Percentiles rank a stretch among this genome's conserved stretches.
These are phyloP conservation scores for Fusarium tanahbumbuense DNA, from an alignment of 2,329 filamentous ascomycete species.

Conservation along the genomic window DNA sequence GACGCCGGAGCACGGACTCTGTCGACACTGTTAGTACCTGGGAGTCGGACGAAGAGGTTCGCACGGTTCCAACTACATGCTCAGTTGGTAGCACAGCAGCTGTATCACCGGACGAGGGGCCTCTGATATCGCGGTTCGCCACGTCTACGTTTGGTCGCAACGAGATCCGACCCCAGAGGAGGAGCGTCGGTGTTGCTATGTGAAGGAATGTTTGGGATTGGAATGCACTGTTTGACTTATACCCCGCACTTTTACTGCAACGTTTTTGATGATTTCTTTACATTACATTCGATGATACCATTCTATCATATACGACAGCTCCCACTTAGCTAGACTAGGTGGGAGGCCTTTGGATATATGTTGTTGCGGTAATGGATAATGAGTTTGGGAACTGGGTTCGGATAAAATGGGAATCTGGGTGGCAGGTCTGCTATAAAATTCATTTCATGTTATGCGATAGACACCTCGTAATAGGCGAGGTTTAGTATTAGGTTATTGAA, in stretches of 20 bases:
- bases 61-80: constrained; percentile 61
- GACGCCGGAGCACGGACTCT: constrained; percentile 58
- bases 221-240: constrained; percentile 25
- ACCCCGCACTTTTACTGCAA: constrained; percentile 32
- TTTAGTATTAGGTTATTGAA: background rate
- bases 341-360: constrained; percentile 12
- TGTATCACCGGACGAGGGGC: constrained; percentile 52
- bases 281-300: constrained; percentile 45
- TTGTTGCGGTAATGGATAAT: constrained; percentile 22
- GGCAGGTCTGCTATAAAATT: constrained; percentile 39
- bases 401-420: constrained; percentile 11
- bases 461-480: background rate
- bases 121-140: constrained; percentile 52
- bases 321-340: constrained; percentile 38
- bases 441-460: constrained; percentile 8
- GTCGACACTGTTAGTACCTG: constrained; percentile 63
- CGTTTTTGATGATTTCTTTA: constrained; percentile 39
- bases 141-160: constrained; percentile 47
- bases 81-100: constrained; percentile 61
- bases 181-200: constrained; percentile 48
- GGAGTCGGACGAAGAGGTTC: constrained; percentile 59
- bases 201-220: constrained; percentile 33
- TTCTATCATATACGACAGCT: constrained; percentile 13
- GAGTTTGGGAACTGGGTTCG: constrained; percentile 7
- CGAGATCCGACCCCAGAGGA: constrained; percentile 28